Percentiles rank a stretch among this genome's conserved stretches.
phyloP scores from a whole-genome alignment of 441 rosid species.

The Populus tomentosa region DNA sequence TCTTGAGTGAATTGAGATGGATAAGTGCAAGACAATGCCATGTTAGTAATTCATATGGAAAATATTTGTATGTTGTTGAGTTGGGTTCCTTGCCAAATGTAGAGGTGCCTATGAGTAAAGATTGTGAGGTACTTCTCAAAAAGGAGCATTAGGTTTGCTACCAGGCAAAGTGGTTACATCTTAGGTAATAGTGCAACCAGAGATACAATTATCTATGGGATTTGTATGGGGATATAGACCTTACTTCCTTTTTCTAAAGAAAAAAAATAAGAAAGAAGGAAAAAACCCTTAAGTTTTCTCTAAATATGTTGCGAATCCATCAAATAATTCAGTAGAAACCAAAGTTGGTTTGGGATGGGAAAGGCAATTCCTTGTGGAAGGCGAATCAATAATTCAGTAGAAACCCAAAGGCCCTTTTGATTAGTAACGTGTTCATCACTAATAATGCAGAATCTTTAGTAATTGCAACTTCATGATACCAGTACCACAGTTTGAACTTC shows the following conservation, averaged over 20 bases:
- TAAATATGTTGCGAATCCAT: neutral
- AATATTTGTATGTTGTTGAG: neutral
- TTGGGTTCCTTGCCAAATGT: neutral
- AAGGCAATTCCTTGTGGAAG: neutral
- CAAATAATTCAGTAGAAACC: neutral
- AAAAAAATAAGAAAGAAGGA: neutral
- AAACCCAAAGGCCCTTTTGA: neutral
- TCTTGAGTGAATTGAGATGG: neutral
- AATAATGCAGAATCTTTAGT: neutral
- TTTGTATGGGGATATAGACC: neutral
- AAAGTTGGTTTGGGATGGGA: neutral
- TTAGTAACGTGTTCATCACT: neutral
- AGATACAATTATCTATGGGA: neutral
- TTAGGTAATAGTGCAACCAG: neutral
- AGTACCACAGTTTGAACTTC: slow-evolving; percentile 19
- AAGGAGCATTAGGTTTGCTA: neutral
- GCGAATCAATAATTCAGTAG: neutral
- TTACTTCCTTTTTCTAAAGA: neutral
- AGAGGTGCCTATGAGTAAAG: neutral
- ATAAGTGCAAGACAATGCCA: neutral
- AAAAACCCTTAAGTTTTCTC: neutral
- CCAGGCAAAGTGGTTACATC: neutral
- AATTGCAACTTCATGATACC: slow-evolving; percentile 4
- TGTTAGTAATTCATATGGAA: neutral
- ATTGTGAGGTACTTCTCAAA: neutral